Conservation (phyloP, 2,329 filamentous ascomycete species). For the Fusarium sp. region DNA sequence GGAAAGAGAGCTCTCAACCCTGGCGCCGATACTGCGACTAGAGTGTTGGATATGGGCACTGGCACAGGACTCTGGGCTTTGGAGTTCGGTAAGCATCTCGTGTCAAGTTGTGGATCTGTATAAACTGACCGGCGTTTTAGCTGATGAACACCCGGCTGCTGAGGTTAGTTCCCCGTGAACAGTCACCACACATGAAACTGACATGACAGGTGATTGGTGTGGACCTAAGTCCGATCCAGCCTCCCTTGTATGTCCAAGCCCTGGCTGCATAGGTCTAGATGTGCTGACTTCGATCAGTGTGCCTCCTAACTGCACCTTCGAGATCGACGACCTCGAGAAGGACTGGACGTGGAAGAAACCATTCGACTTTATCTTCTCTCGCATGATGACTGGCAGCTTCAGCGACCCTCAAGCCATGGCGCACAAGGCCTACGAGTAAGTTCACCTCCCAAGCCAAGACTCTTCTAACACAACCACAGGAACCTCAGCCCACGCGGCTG, state of each 20-base stretch:
- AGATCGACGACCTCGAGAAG: conserved; percentile 31
- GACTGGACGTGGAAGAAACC: conserved; percentile 27
- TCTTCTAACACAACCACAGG: background rate
- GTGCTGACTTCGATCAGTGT: background rate
- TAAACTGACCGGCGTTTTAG: background rate
- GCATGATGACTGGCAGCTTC: conserved; percentile 35
- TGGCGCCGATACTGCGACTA: conserved; percentile 12
- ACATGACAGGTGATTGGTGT: conserved; percentile 23
- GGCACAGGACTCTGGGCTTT: conserved; percentile 30
- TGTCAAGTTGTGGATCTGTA: accelerated
- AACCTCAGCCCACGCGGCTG: conserved; percentile 13
- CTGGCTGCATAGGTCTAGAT: accelerated
- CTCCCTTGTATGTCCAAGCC: conserved; percentile 13
- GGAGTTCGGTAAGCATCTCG: background rate
- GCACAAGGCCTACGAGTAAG: conserved; percentile 4
- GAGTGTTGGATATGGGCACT: conserved; percentile 28
- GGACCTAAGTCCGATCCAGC: conserved; percentile 25
- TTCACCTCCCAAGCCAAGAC: accelerated
- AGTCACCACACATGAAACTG: accelerated
- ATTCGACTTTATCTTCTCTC: conserved; percentile 29
- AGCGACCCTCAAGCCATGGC: background rate
- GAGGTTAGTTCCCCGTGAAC: background rate
- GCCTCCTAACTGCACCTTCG: conserved; percentile 23
- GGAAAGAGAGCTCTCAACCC: conserved; percentile 29
- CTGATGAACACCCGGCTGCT: conserved; percentile 22